Evolutionary conservation across 306 rosid genomes (phyloP).

Genomic region (Amphicarpaea edgeworthii): DNA sequence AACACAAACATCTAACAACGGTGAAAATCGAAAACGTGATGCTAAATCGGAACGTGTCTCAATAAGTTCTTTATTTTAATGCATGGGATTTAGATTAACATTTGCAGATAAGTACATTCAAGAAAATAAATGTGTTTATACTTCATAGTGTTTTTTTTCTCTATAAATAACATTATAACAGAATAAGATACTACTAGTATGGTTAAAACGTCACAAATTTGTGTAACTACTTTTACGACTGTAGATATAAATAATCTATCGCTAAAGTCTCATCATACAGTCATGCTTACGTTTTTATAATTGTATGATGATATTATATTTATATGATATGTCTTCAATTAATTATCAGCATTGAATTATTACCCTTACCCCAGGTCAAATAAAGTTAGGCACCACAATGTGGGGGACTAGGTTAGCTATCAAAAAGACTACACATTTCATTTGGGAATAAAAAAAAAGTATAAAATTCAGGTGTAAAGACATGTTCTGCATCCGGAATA

Average conservation of each 20-base stretch:
- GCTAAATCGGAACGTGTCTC: not conserved
- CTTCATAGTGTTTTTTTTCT: not conserved
- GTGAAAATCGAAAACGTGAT: not conserved
- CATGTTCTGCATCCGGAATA: not conserved
- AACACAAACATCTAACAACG: not conserved
- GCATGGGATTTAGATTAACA: not conserved
- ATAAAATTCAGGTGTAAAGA: not conserved
- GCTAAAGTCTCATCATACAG: not conserved
- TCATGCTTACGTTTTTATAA: not conserved
- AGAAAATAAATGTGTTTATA: not conserved
- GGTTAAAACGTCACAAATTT: not conserved
- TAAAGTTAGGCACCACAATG: slow-evolving; percentile 22
- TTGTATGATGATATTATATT: not conserved
- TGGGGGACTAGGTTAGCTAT: slow-evolving; percentile 18
- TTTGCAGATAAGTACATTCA: not conserved
- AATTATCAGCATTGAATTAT: slow-evolving; percentile 22
- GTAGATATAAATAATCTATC: not conserved
- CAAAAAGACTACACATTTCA: not conserved
- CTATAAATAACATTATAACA: not conserved
- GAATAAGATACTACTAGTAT: not conserved
- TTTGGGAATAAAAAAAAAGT: not conserved
- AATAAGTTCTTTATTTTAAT: not conserved
- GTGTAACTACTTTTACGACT: not conserved
- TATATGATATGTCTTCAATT: slow-evolving; percentile 5
- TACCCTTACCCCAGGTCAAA: slow-evolving; percentile 23